phyloP scores from a whole-genome alignment of 2,329 filamentous ascomycete genomes.

The Fusarium protoensiforme region DNA sequence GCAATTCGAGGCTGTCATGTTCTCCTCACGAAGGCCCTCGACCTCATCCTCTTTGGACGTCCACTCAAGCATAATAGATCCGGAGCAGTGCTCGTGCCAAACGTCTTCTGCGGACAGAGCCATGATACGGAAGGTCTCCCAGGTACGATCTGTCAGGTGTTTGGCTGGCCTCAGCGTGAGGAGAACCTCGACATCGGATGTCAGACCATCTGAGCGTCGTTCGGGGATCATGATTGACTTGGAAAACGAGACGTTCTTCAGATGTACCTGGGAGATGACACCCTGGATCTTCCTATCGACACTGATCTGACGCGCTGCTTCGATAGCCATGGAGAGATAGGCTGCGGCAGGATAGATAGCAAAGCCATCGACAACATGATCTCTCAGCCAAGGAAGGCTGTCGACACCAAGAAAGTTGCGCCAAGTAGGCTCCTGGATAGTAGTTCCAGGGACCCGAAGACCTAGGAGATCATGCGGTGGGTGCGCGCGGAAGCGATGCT shows the following conservation, averaged over 20 bases:
- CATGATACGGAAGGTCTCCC: conserved; percentile 22
- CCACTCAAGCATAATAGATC: conserved; percentile 11
- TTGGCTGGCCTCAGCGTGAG: conserved; percentile 13
- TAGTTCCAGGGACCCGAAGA: conserved; percentile 15
- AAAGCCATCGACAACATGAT: conserved; percentile 56
- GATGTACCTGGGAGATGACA: conserved; percentile 15
- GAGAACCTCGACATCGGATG: conserved; percentile 22
- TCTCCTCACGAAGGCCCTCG: conserved; percentile 15
- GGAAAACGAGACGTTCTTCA: conserved; percentile 15
- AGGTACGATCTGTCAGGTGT: conserved; percentile 12
- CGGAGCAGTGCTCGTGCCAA: conserved; percentile 23
- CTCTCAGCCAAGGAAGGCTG: conserved; percentile 53
- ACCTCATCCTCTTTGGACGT: conserved; percentile 14
- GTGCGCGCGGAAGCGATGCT: conserved; percentile 47
- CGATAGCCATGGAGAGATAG: conserved; percentile 46
- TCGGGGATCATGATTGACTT: conserved; percentile 27
- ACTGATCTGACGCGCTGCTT: conserved; percentile 29
- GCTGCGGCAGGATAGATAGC: conserved; percentile 55
- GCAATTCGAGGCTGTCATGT: background rate
- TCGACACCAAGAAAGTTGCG: conserved; percentile 36
- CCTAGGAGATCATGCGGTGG: conserved; percentile 53
- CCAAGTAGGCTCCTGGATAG: conserved; percentile 27
- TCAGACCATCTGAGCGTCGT: conserved; percentile 14
- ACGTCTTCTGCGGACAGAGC: conserved; percentile 11
- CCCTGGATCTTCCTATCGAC: conserved; percentile 13